These are phyloP conservation scores for Phytophthora meadii DNA, from an alignment of 352 stramenopile species.

Conservation along the genomic window DNA sequence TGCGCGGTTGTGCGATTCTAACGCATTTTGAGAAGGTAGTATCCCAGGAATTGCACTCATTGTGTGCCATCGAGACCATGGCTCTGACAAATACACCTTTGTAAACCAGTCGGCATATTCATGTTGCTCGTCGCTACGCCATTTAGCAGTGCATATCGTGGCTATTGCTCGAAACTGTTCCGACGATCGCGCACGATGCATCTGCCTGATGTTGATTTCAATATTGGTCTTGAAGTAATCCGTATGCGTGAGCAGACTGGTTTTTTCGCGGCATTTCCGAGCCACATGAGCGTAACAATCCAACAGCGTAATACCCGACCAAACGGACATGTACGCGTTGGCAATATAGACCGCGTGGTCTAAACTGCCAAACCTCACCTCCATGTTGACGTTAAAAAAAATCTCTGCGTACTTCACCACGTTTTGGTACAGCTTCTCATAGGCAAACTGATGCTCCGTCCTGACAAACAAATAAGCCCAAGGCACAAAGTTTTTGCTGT, in stretches of 20 bases:
- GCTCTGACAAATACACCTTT: conserved; percentile 11
- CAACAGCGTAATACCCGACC: conserved; percentile 6
- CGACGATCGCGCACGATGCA: background rate
- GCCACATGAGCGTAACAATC: conserved; percentile 24
- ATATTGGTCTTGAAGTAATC: conserved; percentile 1
- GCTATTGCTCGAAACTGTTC: conserved; percentile 1
- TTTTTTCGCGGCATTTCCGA: conserved; percentile 16
- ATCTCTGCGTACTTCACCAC: background rate
- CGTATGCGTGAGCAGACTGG: background rate
- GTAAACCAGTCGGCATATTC: conserved; percentile 13
- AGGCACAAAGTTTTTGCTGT: background rate
- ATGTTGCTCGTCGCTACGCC: conserved; percentile 2
- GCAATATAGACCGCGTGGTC: conserved; percentile 23
- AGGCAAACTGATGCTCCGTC: conserved; percentile 17
- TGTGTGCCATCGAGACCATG: conserved; percentile 3
- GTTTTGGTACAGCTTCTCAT: conserved; percentile 13
- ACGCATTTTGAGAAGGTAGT: conserved; percentile 12
- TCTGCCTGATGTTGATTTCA: conserved; percentile 1
- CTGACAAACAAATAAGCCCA: background rate
- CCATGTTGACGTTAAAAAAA: conserved; percentile 14
- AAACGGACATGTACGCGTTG: conserved; percentile 19
- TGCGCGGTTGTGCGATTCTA: conserved; percentile 15
- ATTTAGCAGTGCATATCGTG: background rate
- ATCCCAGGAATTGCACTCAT: conserved; percentile 11
- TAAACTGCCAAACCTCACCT: conserved; percentile 22